Evolutionary conservation across 345 rosid genomes (phyloP).

Genomic region (Eucalyptus camaldulensis): DNA sequence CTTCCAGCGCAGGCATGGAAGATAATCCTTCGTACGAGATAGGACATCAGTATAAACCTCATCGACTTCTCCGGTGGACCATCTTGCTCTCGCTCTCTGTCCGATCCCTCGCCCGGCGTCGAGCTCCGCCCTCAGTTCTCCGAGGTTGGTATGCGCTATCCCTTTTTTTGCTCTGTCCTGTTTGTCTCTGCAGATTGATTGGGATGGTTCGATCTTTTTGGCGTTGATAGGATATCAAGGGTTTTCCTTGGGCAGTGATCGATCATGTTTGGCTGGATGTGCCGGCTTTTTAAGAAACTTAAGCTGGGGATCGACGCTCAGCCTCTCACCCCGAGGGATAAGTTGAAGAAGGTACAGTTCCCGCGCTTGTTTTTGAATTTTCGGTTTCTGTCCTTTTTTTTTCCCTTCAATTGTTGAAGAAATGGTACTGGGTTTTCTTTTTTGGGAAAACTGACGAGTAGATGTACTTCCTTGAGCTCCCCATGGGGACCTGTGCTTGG

Average conservation of each 20-base stretch:
- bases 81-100: too few relatives aligned
- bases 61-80: too few relatives aligned
- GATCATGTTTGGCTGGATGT: background rate
- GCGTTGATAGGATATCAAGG: background rate
- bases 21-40: too few relatives aligned
- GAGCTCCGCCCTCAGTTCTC: too few relatives aligned
- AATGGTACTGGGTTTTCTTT: background rate
- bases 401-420: background rate
- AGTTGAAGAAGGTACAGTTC: background rate
- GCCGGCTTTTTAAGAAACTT: too few relatives aligned
- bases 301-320: background rate
- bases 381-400: fast-evolving
- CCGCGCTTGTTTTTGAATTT: background rate
- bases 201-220: background rate
- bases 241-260: too few relatives aligned
- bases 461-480: background rate
- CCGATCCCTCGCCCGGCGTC: too few relatives aligned
- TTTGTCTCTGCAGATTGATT: background rate
- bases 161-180: background rate
- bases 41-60: too few relatives aligned
- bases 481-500: background rate
- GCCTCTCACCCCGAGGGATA: background rate
- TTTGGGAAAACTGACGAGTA: background rate
- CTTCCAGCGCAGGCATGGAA: too few relatives aligned
- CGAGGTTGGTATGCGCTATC: background rate